Percentiles rank a stretch among this genome's conserved stretches.
Evolutionary conservation across 2,329 filamentous ascomycete genomes (phyloP).

Genomic region (Hypoxylon sp.): DNA sequence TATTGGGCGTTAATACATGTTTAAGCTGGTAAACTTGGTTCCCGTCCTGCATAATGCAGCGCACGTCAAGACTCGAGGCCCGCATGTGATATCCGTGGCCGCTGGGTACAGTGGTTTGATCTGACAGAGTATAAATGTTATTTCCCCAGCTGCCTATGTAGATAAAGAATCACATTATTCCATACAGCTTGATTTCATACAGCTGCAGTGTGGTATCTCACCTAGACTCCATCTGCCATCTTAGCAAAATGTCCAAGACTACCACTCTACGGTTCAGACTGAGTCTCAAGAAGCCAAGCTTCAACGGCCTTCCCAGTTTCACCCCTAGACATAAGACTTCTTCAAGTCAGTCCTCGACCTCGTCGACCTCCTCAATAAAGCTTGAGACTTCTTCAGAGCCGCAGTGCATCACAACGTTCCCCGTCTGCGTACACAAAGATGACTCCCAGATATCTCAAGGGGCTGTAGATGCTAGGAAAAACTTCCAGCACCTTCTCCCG

Average conservation of each 20-base stretch:
- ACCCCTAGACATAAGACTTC: slow-evolving; percentile 10
- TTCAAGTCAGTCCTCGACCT: slow-evolving; percentile 8
- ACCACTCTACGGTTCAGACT: slow-evolving; percentile 13
- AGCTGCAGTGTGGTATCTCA: slow-evolving; percentile 10
- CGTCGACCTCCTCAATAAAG: slow-evolving; percentile 10
- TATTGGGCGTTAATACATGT: slow-evolving; percentile 20
- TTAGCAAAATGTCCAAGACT: slow-evolving; percentile 16
- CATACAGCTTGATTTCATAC: slow-evolving; percentile 9
- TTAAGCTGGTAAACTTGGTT: background rate
- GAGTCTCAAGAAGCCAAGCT: slow-evolving; percentile 11
- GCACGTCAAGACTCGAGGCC: background rate
- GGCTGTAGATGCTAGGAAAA: slow-evolving; percentile 10
- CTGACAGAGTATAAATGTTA: slow-evolving; percentile 10
- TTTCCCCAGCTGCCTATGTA: background rate
- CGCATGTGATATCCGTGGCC: background rate
- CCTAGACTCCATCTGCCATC: background rate
- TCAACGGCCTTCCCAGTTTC: slow-evolving; percentile 13
- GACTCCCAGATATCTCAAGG: slow-evolving; percentile 8
- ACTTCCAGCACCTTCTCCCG: slow-evolving; percentile 18
- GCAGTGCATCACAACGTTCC: slow-evolving; percentile 18
- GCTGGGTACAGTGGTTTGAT: background rate
- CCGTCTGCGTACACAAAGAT: slow-evolving; percentile 12
- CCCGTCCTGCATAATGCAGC: slow-evolving; percentile 9
- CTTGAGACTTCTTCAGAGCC: slow-evolving; percentile 12
- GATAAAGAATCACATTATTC: slow-evolving; percentile 1